These are phyloP conservation scores for Thielaviopsis populi DNA, from an alignment of 2,329 filamentous ascomycete species.

Conservation along the genomic window DNA sequence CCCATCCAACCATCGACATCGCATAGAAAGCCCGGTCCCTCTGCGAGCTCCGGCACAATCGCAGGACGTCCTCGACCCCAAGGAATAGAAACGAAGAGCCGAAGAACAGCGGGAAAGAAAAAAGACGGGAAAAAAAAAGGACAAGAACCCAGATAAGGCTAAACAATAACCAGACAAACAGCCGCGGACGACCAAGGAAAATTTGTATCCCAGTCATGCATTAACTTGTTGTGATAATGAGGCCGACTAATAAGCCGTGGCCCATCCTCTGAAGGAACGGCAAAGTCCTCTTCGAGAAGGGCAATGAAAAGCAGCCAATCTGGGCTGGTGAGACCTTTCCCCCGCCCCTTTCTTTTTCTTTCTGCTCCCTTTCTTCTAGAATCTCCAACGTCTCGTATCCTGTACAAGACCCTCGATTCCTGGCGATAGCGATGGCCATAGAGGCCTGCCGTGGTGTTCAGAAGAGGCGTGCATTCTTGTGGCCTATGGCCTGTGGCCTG, in stretches of 20 bases:
- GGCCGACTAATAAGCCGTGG: slow-evolving; percentile 7
- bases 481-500: no score
- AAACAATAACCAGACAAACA: neutral
- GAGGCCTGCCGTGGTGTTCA: neutral
- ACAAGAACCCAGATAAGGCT: neutral
- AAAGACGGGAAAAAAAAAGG: neutral
- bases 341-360: neutral
- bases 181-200: neutral
- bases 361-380: neutral
- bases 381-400: neutral
- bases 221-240: slow-evolving; percentile 7
- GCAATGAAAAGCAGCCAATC: neutral
- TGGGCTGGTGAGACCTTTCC: neutral
- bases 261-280: slow-evolving; percentile 6
- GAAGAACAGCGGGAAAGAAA: no score
- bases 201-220: slow-evolving; percentile 2
- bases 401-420: neutral
- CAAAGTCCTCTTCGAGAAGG: neutral
- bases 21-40: no score
- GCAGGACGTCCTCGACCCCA: no score
- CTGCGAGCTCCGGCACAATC: no score
- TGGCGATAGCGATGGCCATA: neutral
- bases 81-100: neutral
- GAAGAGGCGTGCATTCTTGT: no score
- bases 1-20: no score